A percentile compares a stretch with the other conserved stretches of the same genome.
Evolutionary conservation across 2,329 filamentous ascomycete genomes (phyloP).

Genomic region (Byssothecium circinans): DNA sequence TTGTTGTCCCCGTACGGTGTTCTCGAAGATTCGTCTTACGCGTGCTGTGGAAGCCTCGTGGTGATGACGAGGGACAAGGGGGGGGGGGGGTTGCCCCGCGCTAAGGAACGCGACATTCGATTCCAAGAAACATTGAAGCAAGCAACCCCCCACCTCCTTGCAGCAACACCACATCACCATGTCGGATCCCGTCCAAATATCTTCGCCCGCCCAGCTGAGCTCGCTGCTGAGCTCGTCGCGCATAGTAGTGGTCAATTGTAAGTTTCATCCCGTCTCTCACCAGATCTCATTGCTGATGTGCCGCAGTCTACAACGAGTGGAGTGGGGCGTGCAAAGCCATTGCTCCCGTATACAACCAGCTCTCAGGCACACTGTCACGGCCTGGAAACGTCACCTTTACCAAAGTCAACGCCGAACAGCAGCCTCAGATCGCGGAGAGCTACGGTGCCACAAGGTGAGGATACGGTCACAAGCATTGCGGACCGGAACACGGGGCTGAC

Average conservation of each 20-base stretch:
- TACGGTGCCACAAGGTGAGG: constrained; percentile 71
- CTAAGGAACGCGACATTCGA: background rate
- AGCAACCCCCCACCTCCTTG: constrained; percentile 20
- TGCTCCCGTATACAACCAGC: constrained; percentile 77
- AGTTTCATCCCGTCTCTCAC: constrained; percentile 46
- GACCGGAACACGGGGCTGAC: constrained; percentile 12
- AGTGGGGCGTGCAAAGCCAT: constrained; percentile 83
- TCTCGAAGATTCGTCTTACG: no score
- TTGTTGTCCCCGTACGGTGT: no score
- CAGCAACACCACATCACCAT: constrained; percentile 40
- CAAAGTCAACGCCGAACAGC: constrained; percentile 81
- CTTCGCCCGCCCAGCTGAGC: constrained; percentile 46
- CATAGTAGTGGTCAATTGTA: constrained; percentile 88
- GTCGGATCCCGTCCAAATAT: constrained; percentile 49
- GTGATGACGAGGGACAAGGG: constrained; percentile 8
- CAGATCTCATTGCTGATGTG: constrained; percentile 28
- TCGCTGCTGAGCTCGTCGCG: constrained; percentile 70
- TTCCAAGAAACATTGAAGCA: background rate
- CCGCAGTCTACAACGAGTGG: constrained; percentile 82
- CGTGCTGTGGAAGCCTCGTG: no score
- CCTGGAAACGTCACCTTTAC: constrained; percentile 76
- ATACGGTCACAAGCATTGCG: constrained; percentile 2
- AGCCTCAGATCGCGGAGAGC: constrained; percentile 70
- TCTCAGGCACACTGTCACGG: constrained; percentile 70
- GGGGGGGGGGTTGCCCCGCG: background rate